Evolutionary conservation across 2,329 filamentous ascomycete species (phyloP).

Genomic region (Verruconis gallopava): DNA sequence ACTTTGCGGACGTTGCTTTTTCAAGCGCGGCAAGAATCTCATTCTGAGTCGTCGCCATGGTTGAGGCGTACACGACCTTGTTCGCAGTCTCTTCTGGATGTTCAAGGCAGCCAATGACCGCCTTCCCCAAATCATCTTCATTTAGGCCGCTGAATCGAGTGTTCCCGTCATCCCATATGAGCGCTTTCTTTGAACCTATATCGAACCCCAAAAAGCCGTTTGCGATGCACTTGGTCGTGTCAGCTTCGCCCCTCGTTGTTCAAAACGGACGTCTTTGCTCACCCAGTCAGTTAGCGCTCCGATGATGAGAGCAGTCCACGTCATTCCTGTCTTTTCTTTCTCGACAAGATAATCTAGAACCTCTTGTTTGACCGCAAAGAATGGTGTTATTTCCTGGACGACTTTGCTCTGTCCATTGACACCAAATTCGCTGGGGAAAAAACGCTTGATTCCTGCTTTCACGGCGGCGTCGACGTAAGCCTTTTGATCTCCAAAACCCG

Average conservation of each 20-base stretch:
- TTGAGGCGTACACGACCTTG: slow-evolving; percentile 8
- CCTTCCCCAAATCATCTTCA: slow-evolving; percentile 5
- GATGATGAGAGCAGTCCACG: slow-evolving; percentile 8
- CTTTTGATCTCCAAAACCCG: slow-evolving; percentile 4
- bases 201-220: slow-evolving; percentile 9
- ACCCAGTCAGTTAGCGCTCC: slow-evolving; percentile 8
- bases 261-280: neutral
- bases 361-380: slow-evolving; percentile 9
- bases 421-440: slow-evolving; percentile 10
- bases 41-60: slow-evolving; percentile 7
- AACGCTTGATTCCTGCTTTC: slow-evolving; percentile 9
- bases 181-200: slow-evolving; percentile 1
- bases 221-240: slow-evolving; percentile 5
- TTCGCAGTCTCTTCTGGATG: slow-evolving; percentile 9
- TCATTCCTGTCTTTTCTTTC: slow-evolving; percentile 9
- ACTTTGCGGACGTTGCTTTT: slow-evolving; percentile 5
- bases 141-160: slow-evolving; percentile 6
- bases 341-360: slow-evolving; percentile 8
- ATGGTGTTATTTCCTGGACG: slow-evolving; percentile 4
- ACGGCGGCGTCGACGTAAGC: slow-evolving; percentile 9
- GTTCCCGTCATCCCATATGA: slow-evolving; percentile 9
- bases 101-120: slow-evolving; percentile 3
- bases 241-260: neutral
- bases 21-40: slow-evolving; percentile 7
- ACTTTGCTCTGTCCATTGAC: slow-evolving; percentile 8